A percentile compares a stretch with the other conserved stretches of the same genome.
Conservation (phyloP, 2,329 filamentous ascomycete species). For the Colletotrichum tofieldiae region DNA sequence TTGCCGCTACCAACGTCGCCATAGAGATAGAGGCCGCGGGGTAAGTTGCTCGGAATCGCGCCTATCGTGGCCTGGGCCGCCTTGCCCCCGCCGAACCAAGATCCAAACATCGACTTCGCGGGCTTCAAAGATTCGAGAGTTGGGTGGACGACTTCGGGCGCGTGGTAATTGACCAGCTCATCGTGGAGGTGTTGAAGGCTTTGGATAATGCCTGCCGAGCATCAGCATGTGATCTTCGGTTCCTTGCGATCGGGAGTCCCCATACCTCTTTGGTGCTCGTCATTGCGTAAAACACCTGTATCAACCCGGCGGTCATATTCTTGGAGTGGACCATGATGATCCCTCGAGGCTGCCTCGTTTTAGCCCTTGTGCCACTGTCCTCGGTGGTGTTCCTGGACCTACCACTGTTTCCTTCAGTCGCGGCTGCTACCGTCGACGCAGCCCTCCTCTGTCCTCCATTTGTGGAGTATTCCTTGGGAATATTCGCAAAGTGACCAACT, state of each 20-base stretch:
- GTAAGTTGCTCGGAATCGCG: slow-evolving; percentile 80
- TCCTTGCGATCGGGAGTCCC: background rate
- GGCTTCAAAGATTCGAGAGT: slow-evolving; percentile 79
- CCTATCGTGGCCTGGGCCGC: slow-evolving; percentile 56
- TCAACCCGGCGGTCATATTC: slow-evolving; percentile 91
- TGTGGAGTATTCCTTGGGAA: background rate
- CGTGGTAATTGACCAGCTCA: slow-evolving; percentile 81
- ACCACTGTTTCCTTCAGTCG: slow-evolving; percentile 32
- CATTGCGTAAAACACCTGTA: slow-evolving; percentile 82
- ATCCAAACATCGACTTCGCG: slow-evolving; percentile 68
- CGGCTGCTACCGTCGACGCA: slow-evolving; percentile 39
- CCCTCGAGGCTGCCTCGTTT: slow-evolving; percentile 39
- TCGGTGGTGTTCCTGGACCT: background rate
- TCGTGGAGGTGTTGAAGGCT: slow-evolving; percentile 91
- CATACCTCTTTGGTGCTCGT: slow-evolving; percentile 90
- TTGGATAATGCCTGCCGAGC: slow-evolving; percentile 82
- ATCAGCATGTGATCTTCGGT: slow-evolving; percentile 27
- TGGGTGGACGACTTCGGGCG: slow-evolving; percentile 83
- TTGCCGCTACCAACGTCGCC: slow-evolving; percentile 98
- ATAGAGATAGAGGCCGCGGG: slow-evolving; percentile 93
- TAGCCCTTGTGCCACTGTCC: slow-evolving; percentile 13
- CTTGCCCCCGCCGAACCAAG: slow-evolving; percentile 71
- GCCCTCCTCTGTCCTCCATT: slow-evolving; percentile 29
- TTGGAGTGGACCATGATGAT: slow-evolving; percentile 78
- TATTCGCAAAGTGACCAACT: no score